A percentile compares a stretch with the other conserved stretches of the same genome.
Conservation (phyloP, 768 basidiomycete species). For the Rhizopogon salebrosus region DNA sequence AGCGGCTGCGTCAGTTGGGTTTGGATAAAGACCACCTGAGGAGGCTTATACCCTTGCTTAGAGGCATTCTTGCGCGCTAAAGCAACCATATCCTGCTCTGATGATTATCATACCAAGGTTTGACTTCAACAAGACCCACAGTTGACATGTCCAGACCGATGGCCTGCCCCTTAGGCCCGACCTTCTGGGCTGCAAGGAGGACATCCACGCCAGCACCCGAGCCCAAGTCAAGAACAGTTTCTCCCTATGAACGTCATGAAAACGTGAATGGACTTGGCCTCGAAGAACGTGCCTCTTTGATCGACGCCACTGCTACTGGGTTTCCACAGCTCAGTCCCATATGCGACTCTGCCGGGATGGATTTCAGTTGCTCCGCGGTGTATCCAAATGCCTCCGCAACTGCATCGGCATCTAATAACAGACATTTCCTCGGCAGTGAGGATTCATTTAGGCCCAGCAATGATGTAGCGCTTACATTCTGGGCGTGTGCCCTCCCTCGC, state of each 20-base stretch:
- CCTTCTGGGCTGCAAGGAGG: constrained; percentile 45
- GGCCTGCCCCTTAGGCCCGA: constrained; percentile 43
- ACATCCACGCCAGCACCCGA: constrained; percentile 54
- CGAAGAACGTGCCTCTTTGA: constrained; percentile 35
- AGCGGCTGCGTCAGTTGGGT: constrained; percentile 36
- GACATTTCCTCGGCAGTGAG: neutral
- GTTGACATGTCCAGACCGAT: constrained; percentile 52
- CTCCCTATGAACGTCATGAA: constrained; percentile 35
- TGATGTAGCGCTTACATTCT: constrained; percentile 9
- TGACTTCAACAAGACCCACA: constrained; percentile 24
- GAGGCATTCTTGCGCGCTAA: constrained; percentile 42
- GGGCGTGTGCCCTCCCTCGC: constrained; percentile 1
- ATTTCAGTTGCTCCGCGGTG: constrained; percentile 34
- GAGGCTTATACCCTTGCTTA: constrained; percentile 36
- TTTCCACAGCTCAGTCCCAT: constrained; percentile 54
- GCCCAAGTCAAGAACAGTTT: constrained; percentile 52
- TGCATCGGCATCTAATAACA: constrained; percentile 21
- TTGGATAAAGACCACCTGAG: constrained; percentile 45
- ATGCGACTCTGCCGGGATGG: constrained; percentile 39
- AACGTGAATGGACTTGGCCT: neutral
- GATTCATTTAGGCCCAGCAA: neutral
- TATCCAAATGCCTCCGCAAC: constrained; percentile 47
- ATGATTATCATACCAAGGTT: neutral
- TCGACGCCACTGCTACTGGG: constrained; percentile 39
- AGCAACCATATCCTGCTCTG: constrained; percentile 43